A percentile compares a stretch with the other conserved stretches of the same genome.
phyloP scores from a whole-genome alignment of 2,329 filamentous ascomycete species.

The Coniosporium tulheliwenetii region DNA sequence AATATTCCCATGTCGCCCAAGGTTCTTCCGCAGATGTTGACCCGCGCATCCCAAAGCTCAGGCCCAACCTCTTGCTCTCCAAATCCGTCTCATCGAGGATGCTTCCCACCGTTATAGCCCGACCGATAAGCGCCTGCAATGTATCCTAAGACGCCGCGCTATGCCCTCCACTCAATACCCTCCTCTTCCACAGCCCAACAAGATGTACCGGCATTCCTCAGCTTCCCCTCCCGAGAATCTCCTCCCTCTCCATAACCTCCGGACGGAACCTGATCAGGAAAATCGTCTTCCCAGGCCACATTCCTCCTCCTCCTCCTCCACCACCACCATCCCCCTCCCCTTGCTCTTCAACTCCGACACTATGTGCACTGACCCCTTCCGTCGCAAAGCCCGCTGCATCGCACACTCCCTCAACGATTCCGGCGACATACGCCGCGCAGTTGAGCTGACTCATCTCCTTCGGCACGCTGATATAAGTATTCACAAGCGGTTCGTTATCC shows the following conservation, averaged over 20 bases:
- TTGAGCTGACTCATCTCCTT: constrained; percentile 94
- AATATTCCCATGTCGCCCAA: too few relatives aligned
- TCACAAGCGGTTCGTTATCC: constrained; percentile 94
- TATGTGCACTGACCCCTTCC: constrained; percentile 71
- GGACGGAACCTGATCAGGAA: constrained; percentile 85
- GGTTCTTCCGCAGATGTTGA: too few relatives aligned
- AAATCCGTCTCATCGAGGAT: too few relatives aligned
- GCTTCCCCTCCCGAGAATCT: constrained; percentile 51
- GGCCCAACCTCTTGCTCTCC: too few relatives aligned
- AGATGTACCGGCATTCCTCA: constrained; percentile 3
- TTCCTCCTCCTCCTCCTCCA: constrained; percentile 29
- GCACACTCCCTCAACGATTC: constrained; percentile 88
- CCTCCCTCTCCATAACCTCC: constrained; percentile 86
- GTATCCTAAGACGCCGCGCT: too few relatives aligned
- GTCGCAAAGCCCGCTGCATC: constrained; percentile 85
- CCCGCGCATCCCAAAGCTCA: too few relatives aligned
- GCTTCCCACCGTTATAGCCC: too few relatives aligned
- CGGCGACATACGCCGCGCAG: constrained; percentile 88
- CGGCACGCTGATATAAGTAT: constrained; percentile 83
- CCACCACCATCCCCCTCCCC: constrained; percentile 33
- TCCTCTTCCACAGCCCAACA: too few relatives aligned
- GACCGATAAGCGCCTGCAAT: too few relatives aligned
- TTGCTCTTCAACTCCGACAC: constrained; percentile 35
- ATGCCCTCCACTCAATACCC: too few relatives aligned
- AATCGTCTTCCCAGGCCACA: constrained; percentile 95